Evolutionary conservation across 345 rosid species (phyloP).

Genomic region (Brassica juncea): DNA sequence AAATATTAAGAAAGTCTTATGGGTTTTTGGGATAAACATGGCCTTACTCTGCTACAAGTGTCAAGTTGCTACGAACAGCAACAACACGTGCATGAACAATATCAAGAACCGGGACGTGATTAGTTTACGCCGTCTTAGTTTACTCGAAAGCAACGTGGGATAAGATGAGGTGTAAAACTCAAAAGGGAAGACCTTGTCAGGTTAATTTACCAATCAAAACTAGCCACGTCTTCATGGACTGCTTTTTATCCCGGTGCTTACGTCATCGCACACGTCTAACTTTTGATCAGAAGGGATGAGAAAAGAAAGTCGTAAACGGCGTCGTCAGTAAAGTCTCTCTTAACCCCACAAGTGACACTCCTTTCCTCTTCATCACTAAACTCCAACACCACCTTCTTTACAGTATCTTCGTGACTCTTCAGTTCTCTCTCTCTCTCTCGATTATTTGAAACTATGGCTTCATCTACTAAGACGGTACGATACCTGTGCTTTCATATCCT

Average conservation of each 20-base stretch:
- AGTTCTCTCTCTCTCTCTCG: constrained; percentile 24
- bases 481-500: not conserved
- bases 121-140: constrained; percentile 31
- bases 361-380: constrained; percentile 25
- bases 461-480: constrained; percentile 56
- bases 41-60: constrained; percentile 11
- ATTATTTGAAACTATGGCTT: constrained; percentile 51
- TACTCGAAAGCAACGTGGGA: constrained; percentile 19
- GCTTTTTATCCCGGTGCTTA: not conserved
- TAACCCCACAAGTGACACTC: constrained; percentile 29
- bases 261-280: constrained; percentile 27
- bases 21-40: too few relatives aligned
- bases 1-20: too few relatives aligned
- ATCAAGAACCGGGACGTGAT: constrained; percentile 33
- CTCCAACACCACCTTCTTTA: constrained; percentile 13
- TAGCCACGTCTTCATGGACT: not conserved
- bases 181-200: not conserved
- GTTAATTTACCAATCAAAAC: not conserved
- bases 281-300: constrained; percentile 18
- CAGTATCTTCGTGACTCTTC: constrained; percentile 20
- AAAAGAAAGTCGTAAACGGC: constrained; percentile 30
- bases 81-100: constrained; percentile 27
- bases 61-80: constrained; percentile 5
- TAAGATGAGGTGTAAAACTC: constrained; percentile 19
- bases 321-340: not conserved